phyloP scores from a whole-genome alignment of 1,284 basidiomycete genomes.

The Trametes sp. region DNA sequence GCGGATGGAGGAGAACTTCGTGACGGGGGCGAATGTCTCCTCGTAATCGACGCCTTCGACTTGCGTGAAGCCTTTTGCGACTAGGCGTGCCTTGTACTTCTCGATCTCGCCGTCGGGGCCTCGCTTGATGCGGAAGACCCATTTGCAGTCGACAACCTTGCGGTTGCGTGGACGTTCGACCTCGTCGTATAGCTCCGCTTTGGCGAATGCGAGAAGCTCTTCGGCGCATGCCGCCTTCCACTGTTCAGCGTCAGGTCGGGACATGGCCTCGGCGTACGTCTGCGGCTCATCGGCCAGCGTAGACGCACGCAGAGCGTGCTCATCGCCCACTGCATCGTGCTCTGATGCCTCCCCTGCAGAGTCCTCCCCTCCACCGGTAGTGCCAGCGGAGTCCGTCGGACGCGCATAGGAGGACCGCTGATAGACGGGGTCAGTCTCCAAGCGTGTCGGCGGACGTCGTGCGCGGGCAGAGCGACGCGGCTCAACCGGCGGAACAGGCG shows the following conservation, averaged over 20 bases:
- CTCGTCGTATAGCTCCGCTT: constrained; percentile 28
- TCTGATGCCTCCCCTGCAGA: neutral
- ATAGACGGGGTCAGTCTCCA: neutral
- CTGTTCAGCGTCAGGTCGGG: constrained; percentile 19
- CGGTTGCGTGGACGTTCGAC: constrained; percentile 30
- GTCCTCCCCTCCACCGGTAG: neutral
- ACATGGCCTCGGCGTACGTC: constrained; percentile 27
- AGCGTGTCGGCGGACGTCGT: neutral
- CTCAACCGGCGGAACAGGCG: neutral
- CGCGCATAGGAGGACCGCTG: neutral
- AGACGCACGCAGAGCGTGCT: constrained; percentile 2
- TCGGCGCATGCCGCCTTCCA: constrained; percentile 28
- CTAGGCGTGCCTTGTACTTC: neutral
- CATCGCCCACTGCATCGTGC: constrained; percentile 15
- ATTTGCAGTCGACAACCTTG: constrained; percentile 39
- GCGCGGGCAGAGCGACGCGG: too few relatives aligned
- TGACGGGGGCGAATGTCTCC: constrained; percentile 53
- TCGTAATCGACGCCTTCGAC: constrained; percentile 48
- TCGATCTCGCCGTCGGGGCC: constrained; percentile 40
- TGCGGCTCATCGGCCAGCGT: constrained; percentile 19
- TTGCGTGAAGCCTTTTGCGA: neutral
- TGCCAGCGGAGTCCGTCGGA: too few relatives aligned
- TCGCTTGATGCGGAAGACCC: constrained; percentile 43
- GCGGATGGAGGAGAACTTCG: constrained; percentile 45
- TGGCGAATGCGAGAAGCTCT: constrained; percentile 24